phyloP scores from a whole-genome alignment of 495 filamentous ascomycete species.

The Lentithecium fluviatile region DNA sequence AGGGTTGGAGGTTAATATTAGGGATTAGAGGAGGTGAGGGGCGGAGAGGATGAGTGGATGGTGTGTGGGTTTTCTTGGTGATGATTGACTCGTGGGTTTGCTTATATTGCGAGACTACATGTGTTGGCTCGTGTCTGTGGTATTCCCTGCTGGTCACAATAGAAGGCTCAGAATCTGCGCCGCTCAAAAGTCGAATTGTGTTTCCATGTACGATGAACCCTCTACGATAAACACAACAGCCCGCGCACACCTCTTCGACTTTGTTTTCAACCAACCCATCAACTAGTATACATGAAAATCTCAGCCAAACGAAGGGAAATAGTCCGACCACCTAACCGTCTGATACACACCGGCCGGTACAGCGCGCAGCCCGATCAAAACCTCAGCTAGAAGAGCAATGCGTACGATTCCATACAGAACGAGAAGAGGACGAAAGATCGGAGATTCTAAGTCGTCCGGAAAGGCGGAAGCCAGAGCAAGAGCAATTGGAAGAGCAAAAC shows the following conservation, averaged over 20 bases:
- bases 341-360: not conserved
- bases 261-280: too few species aligned
- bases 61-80: too few species aligned
- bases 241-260: too few species aligned
- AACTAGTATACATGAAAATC: too few species aligned
- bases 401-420: not conserved
- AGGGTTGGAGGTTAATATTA: constrained; percentile 22
- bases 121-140: too few species aligned
- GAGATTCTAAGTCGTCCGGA: not conserved
- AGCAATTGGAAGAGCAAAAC: not conserved
- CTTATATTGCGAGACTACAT: too few species aligned
- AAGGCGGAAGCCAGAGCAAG: not conserved
- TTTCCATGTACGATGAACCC: too few species aligned
- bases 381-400: not conserved
- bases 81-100: too few species aligned
- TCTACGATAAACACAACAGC: too few species aligned
- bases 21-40: constrained; percentile 8
- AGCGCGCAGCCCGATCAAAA: not conserved
- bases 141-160: too few species aligned
- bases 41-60: not conserved
- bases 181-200: too few species aligned
- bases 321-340: not conserved
- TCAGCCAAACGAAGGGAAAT: not conserved
- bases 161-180: too few species aligned
- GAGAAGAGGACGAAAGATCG: not conserved